These are phyloP conservation scores for Exutisphaerella laricina DNA, from an alignment of 2,329 filamentous ascomycete species.

Conservation along the genomic window DNA sequence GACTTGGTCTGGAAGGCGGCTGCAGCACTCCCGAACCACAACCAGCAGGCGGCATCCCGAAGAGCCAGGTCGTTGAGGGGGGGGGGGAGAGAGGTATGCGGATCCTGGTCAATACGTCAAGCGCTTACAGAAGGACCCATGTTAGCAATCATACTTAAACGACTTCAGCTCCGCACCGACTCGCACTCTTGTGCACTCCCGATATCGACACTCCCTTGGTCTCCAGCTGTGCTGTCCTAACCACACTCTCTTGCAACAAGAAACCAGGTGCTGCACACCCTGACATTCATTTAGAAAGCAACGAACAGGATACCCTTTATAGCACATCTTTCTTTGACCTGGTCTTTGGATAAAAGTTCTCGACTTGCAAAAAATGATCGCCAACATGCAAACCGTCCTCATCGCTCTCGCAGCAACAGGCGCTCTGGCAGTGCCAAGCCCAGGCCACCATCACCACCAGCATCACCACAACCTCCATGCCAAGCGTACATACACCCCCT, in stretches of 20 bases:
- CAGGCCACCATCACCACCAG: background rate
- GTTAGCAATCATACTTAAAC: too few species aligned
- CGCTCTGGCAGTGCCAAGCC: background rate
- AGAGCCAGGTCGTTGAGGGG: too few species aligned
- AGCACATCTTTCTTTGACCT: slow-evolving; percentile 4
- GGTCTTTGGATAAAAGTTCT: too few species aligned
- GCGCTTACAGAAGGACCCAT: background rate
- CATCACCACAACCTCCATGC: background rate
- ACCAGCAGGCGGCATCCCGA: too few species aligned
- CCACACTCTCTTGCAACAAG: background rate
- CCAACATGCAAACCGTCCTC: background rate
- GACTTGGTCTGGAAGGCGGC: too few species aligned
- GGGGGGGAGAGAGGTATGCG: too few species aligned
- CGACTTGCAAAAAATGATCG: too few species aligned
- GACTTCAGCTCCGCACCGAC: too few species aligned
- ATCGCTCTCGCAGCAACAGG: background rate
- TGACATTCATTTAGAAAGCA: background rate
- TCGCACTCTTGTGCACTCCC: background rate
- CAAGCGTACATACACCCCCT: background rate
- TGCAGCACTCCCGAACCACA: too few species aligned
- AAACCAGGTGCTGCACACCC: background rate
- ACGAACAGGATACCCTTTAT: background rate
- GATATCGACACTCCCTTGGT: background rate
- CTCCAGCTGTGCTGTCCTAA: too few species aligned
- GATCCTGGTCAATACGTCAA: background rate